Base-by-base conservation (phyloP, 1,284 basidiomycete species). In the Neonothopanus nambi region DNA sequence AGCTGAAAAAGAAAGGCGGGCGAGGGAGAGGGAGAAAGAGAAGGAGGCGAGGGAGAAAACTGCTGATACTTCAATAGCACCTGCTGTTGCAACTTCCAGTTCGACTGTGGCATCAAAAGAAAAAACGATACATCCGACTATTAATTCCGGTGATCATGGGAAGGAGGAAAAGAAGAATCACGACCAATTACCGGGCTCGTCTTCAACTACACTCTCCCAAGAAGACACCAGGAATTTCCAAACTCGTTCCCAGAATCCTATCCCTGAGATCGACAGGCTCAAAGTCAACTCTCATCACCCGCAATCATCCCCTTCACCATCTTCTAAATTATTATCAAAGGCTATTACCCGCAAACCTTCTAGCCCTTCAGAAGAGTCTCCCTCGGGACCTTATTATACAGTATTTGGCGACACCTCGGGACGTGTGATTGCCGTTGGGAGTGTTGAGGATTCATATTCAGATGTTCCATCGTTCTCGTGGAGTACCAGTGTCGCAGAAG, bases 351-450 rank as follows among this genome's bases (percentile, higher is more conserved):
- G 9, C 8, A 33, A 9, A 33, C 9, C 9, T 33, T 33, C 60
- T 24, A 60, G 54, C n/a, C 51, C 58, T 11, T 54, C 54, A 20
- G 61, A 61, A 23, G 59, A 62, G 15, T 63, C 63, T 26, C 56
- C 57, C 45, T 61, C 65, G 12, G 66, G 61, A 9, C 81, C 81
- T 17, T 82, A 81, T 51, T 80, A 80, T 59, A 81, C 81, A 0
- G 75, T 83, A 5, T 74, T 80, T 55, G 81, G 81, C 0, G 70
- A 73, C 17, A 65, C 71, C 1, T 67, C 76, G 1, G 80, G 72
- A 1, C 70, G 70, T 5, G 64, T 78, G 5, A 69, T 80, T 5
- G 74, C 73, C 9, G 74, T 76, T 3, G 77, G 75, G 0, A 70
- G 71, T 11, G 70, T 74, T 3, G 78, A 81, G 50, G 57, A 62